phyloP scores from a whole-genome alignment of 2,329 filamentous ascomycete genomes.

The Claviceps sorghi region DNA sequence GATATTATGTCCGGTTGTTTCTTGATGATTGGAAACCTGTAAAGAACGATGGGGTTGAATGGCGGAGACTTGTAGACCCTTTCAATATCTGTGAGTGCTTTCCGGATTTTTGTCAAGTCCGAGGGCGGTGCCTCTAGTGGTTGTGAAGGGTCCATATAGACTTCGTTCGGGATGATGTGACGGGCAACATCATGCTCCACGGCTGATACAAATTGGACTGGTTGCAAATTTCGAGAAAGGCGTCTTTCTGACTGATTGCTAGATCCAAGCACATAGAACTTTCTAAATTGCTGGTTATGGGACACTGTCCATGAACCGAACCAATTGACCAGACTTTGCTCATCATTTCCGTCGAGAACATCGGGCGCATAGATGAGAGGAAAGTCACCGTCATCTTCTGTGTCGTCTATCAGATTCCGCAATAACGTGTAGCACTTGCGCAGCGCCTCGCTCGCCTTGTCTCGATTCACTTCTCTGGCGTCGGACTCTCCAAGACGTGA shows the following conservation, averaged over 20 bases:
- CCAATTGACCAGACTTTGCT: constrained; percentile 48
- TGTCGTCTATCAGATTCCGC: constrained; percentile 8
- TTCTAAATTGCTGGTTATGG: constrained; percentile 35
- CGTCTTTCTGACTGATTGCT: constrained; percentile 9
- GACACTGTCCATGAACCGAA: constrained; percentile 43
- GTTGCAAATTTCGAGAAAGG: constrained; percentile 12
- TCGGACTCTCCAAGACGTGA: not conserved
- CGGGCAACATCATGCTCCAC: not conserved
- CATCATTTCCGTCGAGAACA: constrained; percentile 40
- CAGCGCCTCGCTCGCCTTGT: constrained; percentile 9
- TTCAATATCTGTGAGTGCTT: not conserved
- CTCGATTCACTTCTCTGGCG: not conserved
- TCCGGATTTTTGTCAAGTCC: not conserved
- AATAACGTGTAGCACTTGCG: constrained; percentile 12
- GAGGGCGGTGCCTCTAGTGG: not conserved
- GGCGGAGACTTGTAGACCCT: not conserved
- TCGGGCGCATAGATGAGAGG: constrained; percentile 32
- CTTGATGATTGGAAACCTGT: constrained; percentile 27
- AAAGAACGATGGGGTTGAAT: constrained; percentile 18
- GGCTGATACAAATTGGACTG: not conserved
- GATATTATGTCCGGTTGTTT: constrained; percentile 14
- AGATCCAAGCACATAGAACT: constrained; percentile 42
- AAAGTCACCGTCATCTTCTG: constrained; percentile 6
- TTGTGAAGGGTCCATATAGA: not conserved
- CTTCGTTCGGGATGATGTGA: not conserved